These are phyloP conservation scores for Chondrus crispus DNA, from an alignment of 23 red algal genomes.

Conservation along the genomic window DNA sequence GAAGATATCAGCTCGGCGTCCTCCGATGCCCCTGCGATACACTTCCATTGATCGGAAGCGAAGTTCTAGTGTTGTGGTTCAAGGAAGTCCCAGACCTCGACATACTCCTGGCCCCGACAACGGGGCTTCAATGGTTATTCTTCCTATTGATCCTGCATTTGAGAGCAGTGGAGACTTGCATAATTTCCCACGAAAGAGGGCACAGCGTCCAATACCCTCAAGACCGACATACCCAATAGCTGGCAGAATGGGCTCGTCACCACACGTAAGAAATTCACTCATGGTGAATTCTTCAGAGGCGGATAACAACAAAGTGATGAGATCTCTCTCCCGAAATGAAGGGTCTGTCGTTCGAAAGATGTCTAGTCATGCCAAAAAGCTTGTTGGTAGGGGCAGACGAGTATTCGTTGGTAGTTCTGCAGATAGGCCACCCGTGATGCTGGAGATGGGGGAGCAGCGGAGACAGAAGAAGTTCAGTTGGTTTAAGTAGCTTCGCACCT, in stretches of 20 bases:
- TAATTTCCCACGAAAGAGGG: background rate
- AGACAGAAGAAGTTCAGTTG: slow-evolving; percentile 29
- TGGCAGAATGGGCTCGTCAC: background rate
- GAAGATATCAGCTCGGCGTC: background rate
- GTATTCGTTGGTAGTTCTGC: background rate
- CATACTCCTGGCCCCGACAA: slow-evolving; percentile 12
- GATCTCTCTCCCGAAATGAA: slow-evolving; percentile 31
- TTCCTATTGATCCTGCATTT: slow-evolving; percentile 5
- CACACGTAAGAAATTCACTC: background rate
- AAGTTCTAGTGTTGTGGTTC: background rate
- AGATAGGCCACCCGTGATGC: slow-evolving; percentile 29
- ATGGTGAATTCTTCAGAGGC: background rate
- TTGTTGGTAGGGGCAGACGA: slow-evolving; percentile 7
- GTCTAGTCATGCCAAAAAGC: slow-evolving; percentile 47
- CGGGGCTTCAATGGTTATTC: slow-evolving; percentile 30
- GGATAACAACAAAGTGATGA: slow-evolving; percentile 2
- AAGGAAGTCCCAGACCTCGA: background rate
- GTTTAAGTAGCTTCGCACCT: slow-evolving; percentile 31
- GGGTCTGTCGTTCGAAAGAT: slow-evolving; percentile 53
- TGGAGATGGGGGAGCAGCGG: slow-evolving; percentile 48
- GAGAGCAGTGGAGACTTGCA: slow-evolving; percentile 33
- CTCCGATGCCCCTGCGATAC: background rate
- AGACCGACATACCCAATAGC: background rate
- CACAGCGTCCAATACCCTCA: background rate
- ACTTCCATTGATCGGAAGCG: background rate